phyloP scores from a whole-genome alignment of 2,329 filamentous ascomycete genomes.

The Podosphaera fusca region DNA sequence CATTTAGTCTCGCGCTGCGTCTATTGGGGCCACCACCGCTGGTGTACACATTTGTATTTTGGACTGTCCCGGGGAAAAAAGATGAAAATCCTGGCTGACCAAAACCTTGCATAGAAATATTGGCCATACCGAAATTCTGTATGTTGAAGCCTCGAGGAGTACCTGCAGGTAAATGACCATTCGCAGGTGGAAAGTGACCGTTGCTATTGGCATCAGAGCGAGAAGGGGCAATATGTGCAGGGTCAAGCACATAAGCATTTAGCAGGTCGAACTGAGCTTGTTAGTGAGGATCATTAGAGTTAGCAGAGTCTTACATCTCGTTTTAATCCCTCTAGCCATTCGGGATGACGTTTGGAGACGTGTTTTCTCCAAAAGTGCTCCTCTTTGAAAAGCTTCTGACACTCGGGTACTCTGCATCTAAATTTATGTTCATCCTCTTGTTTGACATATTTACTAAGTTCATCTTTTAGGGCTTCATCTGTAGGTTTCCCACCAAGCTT shows the following conservation, averaged over 20 bases:
- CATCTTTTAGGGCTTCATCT: conserved; percentile 70
- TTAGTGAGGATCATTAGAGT: conserved; percentile 15
- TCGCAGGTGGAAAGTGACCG: conserved; percentile 71
- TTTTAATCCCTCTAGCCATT: conserved; percentile 63
- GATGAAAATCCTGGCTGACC: conserved; percentile 25
- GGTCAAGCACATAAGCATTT: conserved; percentile 85
- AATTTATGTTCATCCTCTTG: conserved; percentile 96
- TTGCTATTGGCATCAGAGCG: conserved; percentile 88
- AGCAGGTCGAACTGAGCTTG: conserved; percentile 53
- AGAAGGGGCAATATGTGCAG: conserved; percentile 80
- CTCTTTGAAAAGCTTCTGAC: conserved; percentile 91
- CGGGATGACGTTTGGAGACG: conserved; percentile 79
- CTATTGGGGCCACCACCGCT: conserved; percentile 40
- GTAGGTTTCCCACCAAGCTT: conserved; percentile 77
- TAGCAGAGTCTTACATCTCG: conserved; percentile 44
- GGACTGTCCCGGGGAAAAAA: conserved; percentile 29
- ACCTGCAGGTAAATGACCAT: conserved; percentile 52
- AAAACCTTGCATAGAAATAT: conserved; percentile 36
- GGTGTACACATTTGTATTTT: conserved; percentile 24
- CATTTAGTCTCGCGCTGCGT: conserved; percentile 37
- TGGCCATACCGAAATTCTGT: conserved; percentile 40
- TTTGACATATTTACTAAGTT: conserved; percentile 71
- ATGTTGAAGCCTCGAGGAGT: conserved; percentile 86
- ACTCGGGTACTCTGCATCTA: conserved; percentile 89
- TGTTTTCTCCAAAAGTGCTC: conserved; percentile 96